Evolutionary conservation across 2,329 filamentous ascomycete genomes (phyloP).

Genomic region (Fusarium sp.): DNA sequence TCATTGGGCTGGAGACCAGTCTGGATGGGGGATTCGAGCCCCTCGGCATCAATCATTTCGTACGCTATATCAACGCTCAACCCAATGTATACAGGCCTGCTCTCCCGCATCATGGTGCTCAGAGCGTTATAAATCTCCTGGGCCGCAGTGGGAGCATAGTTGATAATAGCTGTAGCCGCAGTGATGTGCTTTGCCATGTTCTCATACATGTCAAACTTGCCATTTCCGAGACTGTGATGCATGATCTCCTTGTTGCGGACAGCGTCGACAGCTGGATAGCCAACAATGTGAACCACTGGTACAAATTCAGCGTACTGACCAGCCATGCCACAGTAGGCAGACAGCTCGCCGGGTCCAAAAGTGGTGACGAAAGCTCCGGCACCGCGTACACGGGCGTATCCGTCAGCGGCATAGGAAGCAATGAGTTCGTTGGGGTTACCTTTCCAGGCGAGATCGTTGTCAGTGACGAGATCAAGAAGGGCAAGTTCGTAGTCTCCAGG

Average conservation of each 20-base stretch:
- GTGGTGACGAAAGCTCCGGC: conserved; percentile 4
- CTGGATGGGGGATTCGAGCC: not conserved
- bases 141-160: conserved; percentile 1
- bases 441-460: conserved; percentile 6
- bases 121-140: not conserved
- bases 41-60: not conserved
- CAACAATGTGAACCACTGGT: conserved; percentile 3
- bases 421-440: conserved; percentile 2
- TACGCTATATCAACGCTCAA: conserved; percentile 5
- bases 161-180: not conserved
- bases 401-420: conserved; percentile 1
- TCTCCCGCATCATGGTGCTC: conserved; percentile 1
- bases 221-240: conserved; percentile 10
- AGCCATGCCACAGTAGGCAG: not conserved
- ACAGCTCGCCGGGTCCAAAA: not conserved
- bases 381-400: not conserved
- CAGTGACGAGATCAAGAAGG: conserved; percentile 3
- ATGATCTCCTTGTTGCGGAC: not conserved
- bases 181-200: conserved; percentile 2
- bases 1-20: not conserved
- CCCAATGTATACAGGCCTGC: not conserved
- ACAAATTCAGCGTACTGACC: conserved; percentile 3
- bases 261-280: conserved; percentile 1
- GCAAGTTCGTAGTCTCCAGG: conserved; percentile 9
- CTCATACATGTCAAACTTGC: conserved; percentile 5